Conservation (phyloP, 345 rosid genomes). For the Gossypium thurberi region DNA sequence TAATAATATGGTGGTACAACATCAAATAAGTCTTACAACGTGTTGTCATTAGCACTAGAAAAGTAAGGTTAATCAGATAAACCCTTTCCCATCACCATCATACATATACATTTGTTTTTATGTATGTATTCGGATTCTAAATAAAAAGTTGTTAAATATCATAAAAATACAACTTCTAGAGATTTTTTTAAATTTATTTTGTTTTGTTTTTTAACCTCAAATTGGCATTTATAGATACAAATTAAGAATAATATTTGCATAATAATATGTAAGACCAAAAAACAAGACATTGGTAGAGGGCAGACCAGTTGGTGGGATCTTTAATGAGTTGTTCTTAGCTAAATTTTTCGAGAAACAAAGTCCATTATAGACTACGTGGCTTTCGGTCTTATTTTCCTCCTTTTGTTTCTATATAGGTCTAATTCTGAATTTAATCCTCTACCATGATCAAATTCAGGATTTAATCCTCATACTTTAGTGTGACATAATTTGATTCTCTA, state of each 20-base stretch:
- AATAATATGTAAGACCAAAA: background rate
- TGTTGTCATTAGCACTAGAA: background rate
- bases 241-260: background rate
- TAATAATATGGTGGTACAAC: background rate
- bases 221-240: too few species aligned
- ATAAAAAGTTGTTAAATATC: too few species aligned
- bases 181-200: too few species aligned
- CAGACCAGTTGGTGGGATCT: slow-evolving; percentile 20
- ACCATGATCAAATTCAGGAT: too few species aligned
- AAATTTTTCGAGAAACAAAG: background rate
- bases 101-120: too few species aligned
- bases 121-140: too few species aligned
- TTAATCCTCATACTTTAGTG: too few species aligned
- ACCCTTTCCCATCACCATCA: background rate
- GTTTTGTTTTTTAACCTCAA: too few species aligned
- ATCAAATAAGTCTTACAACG: background rate
- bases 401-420: background rate
- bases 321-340: background rate
- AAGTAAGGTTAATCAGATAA: background rate
- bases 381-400: slow-evolving; percentile 1
- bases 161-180: too few species aligned
- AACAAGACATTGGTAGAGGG: background rate
- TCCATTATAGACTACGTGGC: slow-evolving; percentile 1
- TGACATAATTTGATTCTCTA: too few species aligned
- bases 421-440: too few species aligned